Conservation (phyloP, 805 yeast genomes). For the Saturnispora quitensis region DNA sequence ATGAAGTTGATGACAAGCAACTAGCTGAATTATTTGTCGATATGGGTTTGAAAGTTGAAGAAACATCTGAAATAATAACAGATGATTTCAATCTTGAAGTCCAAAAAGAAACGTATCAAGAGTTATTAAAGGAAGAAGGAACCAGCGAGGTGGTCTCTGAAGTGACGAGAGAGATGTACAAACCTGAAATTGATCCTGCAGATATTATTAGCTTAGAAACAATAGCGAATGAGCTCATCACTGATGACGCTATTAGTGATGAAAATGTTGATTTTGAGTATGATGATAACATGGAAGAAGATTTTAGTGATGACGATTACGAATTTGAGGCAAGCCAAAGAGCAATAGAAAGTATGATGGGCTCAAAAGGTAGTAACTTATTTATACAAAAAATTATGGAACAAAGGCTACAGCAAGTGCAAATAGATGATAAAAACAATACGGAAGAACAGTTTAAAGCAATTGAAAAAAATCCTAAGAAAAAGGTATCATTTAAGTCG, state of each 20-base stretch:
- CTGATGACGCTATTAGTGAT: constrained; percentile 16
- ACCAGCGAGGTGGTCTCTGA: not conserved
- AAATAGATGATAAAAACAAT: not conserved
- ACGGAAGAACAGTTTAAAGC: not conserved
- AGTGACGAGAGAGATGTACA: constrained; percentile 5
- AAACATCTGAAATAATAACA: not conserved
- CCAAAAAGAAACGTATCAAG: not conserved
- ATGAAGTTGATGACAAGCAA: constrained; percentile 23
- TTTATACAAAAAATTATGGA: constrained; percentile 34
- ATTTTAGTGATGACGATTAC: constrained; percentile 11
- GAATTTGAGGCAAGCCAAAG: constrained; percentile 11
- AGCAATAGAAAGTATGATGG: constrained; percentile 14
- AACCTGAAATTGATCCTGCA: constrained; percentile 31
- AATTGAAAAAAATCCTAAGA: constrained; percentile 21
- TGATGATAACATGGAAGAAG: constrained; percentile 9
- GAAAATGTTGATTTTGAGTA: constrained; percentile 21
- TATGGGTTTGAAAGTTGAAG: constrained; percentile 23
- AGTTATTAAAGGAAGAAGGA: constrained; percentile 5
- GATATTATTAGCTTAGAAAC: constrained; percentile 46
- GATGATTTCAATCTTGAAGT: not conserved
- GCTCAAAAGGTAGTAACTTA: constrained; percentile 26
- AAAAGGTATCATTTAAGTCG: constrained; percentile 46
- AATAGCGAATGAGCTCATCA: constrained; percentile 38
- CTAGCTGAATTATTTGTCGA: constrained; percentile 27
- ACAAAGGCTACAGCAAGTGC: constrained; percentile 18